Base-by-base conservation (phyloP, 495 filamentous ascomycete genomes). In the Cercophora sp. region DNA sequence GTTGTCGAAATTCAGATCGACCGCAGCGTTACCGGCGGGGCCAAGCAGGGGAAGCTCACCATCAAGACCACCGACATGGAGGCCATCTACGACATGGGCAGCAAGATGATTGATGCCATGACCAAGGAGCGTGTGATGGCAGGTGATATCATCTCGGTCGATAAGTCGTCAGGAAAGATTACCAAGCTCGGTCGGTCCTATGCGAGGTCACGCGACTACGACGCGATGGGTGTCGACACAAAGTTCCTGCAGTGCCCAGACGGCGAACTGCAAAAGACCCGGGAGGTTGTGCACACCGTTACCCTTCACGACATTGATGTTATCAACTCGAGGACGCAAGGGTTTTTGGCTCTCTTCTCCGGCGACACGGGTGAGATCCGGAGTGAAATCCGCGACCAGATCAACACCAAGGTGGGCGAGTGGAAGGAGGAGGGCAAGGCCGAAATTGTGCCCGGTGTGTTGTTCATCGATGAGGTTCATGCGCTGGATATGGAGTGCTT, bases 61-160 rank as follows among this genome's bases (percentile, higher is more conserved):
- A 96, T 99, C 71, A 99, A 97, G 70, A 99, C 93, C 16, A 96
- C 92, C 59, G 94, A 99, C 65, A 99, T 99, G 93, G 93, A 99
- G 71, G 96, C 93, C 16, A 89, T 97, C 59, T 98, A 96, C 77
- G 93, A 98, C 59, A 93, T 98, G 89, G 93, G 93, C 34, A 91
- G 85, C 48, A 96, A 97, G 72, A 96, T 97, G 94, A 96, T 99
- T 57, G 94, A 99, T 60, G 87, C 90, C 34, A 96, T 99, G 87
- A 95, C 89, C 52, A 96, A 96, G 70, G 93, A 99, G 75, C 90
- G 92, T 48, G 89, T 99, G 37, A 95, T 96, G 82, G 94, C 94
- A 5, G 93, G 93, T 54, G 93, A 99, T 69, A 87, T 99, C 51
- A 96, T 99, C 53, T 91, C 86, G 37, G 96, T 99, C 63, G 94